These are phyloP conservation scores for Gremmenia infestans DNA, from an alignment of 2,329 filamentous ascomycete genomes.

Conservation along the genomic window DNA sequence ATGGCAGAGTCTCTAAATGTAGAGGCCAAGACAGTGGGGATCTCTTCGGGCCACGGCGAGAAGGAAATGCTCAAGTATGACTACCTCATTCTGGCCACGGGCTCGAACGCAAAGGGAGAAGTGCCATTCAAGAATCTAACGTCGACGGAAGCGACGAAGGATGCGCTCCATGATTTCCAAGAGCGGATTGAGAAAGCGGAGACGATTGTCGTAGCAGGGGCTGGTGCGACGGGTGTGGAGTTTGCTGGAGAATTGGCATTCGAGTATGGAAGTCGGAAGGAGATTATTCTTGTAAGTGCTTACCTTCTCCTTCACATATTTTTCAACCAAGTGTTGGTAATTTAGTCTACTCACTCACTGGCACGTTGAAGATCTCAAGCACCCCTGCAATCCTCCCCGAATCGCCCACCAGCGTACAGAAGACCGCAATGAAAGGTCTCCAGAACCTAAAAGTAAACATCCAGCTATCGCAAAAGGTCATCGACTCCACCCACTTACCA, in stretches of 20 bases:
- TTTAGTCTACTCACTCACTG: neutral
- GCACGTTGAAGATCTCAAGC: slow-evolving; percentile 17
- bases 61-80: slow-evolving; percentile 39
- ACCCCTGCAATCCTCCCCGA: slow-evolving; percentile 30
- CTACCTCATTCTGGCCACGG: slow-evolving; percentile 51
- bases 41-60: slow-evolving; percentile 34
- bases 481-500: slow-evolving; percentile 30
- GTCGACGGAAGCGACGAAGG: slow-evolving; percentile 32
- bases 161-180: slow-evolving; percentile 21
- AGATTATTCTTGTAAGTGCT: slow-evolving; percentile 23
- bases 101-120: slow-evolving; percentile 38
- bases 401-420: slow-evolving; percentile 19
- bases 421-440: slow-evolving; percentile 38
- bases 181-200: slow-evolving; percentile 22
- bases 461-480: slow-evolving; percentile 39
- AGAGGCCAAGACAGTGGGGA: slow-evolving; percentile 37
- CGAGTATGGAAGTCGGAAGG: slow-evolving; percentile 25
- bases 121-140: slow-evolving; percentile 47
- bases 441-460: slow-evolving; percentile 48
- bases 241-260: slow-evolving; percentile 24
- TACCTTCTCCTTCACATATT: neutral
- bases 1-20: slow-evolving; percentile 42
- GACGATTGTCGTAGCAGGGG: slow-evolving; percentile 31
- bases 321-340: too few species aligned
- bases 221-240: slow-evolving; percentile 33